Conservation (phyloP, 805 yeast genomes). For the Lachancea meyersii region DNA sequence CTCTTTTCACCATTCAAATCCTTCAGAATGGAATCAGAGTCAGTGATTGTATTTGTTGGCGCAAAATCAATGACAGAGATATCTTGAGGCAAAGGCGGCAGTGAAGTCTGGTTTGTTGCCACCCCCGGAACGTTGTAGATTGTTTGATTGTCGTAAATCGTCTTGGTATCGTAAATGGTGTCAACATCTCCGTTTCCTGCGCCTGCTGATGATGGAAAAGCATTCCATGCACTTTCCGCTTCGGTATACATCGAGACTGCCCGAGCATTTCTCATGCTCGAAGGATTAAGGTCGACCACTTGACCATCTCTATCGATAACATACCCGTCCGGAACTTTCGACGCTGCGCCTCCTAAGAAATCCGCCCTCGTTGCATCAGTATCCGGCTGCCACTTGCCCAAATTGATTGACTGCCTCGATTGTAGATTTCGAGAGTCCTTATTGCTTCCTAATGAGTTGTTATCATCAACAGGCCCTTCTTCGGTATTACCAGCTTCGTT, state of each 20-base stretch:
- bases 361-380: constrained; percentile 36
- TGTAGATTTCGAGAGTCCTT: background rate
- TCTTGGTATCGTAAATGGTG: constrained; percentile 32
- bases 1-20: constrained; percentile 7
- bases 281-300: constrained; percentile 28
- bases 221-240: constrained; percentile 33
- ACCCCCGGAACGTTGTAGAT: constrained; percentile 34
- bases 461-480: constrained; percentile 1
- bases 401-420: constrained; percentile 31
- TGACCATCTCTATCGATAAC: constrained; percentile 31
- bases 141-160: constrained; percentile 33
- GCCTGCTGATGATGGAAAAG: constrained; percentile 28
- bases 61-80: background rate
- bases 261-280: constrained; percentile 26
- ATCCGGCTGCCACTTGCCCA: constrained; percentile 57
- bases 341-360: constrained; percentile 37
- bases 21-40: constrained; percentile 9
- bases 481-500: too few species aligned
- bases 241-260: constrained; percentile 30
- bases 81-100: constrained; percentile 32
- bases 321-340: constrained; percentile 31
- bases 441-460: background rate
- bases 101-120: constrained; percentile 19
- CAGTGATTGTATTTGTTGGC: constrained; percentile 1
- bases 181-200: constrained; percentile 25